A percentile compares a stretch with the other conserved stretches of the same genome.
phyloP scores from a whole-genome alignment of 495 filamentous ascomycete genomes.

The Xylona heveae region DNA sequence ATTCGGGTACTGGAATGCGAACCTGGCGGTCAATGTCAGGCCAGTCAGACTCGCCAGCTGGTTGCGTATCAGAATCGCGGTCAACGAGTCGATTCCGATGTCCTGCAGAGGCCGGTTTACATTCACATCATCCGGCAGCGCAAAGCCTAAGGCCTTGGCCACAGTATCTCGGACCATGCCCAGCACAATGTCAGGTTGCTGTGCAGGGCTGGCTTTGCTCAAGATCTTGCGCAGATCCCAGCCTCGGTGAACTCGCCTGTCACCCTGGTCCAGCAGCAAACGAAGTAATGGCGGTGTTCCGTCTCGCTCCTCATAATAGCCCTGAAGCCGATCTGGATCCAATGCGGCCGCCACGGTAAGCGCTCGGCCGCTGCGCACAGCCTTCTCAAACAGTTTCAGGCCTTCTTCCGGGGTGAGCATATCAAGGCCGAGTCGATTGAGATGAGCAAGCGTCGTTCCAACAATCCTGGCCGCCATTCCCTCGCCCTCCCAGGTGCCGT shows the following conservation, averaged over 20 bases:
- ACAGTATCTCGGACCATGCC: conserved; percentile 10
- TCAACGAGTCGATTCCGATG: conserved; percentile 14
- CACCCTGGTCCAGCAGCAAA: conserved; percentile 5
- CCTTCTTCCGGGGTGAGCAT: conserved; percentile 6
- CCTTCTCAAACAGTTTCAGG: conserved; percentile 6
- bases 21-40: conserved; percentile 9
- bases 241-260: not conserved
- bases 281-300: conserved; percentile 7
- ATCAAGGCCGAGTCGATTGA: conserved; percentile 8
- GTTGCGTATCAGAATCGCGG: conserved; percentile 13
- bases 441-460: conserved; percentile 6
- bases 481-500: conserved; percentile 12
- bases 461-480: conserved; percentile 10
- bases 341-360: conserved; percentile 10
- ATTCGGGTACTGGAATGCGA: conserved; percentile 10
- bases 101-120: conserved; percentile 9
- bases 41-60: conserved; percentile 10
- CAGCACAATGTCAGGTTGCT: conserved; percentile 10
- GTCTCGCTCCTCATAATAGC: conserved; percentile 9
- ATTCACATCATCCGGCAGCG: conserved; percentile 8
- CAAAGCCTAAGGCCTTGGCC: conserved; percentile 11
- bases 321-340: conserved; percentile 9
- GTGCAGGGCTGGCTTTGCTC: conserved; percentile 5
- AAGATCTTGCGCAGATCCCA: conserved; percentile 6
- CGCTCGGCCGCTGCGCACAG: conserved; percentile 5